Percentiles rank a stretch among this genome's conserved stretches.
These are phyloP conservation scores for Penicillium parvum DNA, from an alignment of 495 filamentous ascomycete species.

Conservation along the genomic window DNA sequence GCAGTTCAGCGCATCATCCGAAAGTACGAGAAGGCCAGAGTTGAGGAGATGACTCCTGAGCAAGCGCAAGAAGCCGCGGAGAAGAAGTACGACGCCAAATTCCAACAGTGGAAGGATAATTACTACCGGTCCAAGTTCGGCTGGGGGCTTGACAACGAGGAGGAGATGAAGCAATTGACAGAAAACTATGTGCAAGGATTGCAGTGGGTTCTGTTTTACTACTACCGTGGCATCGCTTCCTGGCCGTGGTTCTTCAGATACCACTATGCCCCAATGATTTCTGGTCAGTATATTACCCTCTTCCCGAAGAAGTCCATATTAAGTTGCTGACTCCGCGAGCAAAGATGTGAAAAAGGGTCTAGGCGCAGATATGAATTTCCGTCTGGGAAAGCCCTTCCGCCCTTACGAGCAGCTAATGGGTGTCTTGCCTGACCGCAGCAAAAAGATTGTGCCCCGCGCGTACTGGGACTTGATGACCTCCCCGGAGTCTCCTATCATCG, in stretches of 20 bases:
- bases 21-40: constrained; percentile 83
- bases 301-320: background rate
- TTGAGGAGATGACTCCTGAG: constrained; percentile 73
- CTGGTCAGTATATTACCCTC: constrained; percentile 52
- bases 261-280: constrained; percentile 97
- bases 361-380: constrained; percentile 84
- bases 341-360: constrained; percentile 81
- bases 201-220: constrained; percentile 98
- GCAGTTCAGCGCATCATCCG: constrained; percentile 80
- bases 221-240: constrained; percentile 92
- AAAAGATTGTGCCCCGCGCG: constrained; percentile 82
- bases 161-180: constrained; percentile 74
- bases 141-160: constrained; percentile 80
- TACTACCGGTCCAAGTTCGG: constrained; percentile 90
- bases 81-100: constrained; percentile 79
- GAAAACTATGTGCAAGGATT: constrained; percentile 98
- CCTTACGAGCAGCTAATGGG: constrained; percentile 98
- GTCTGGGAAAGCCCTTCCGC: constrained; percentile 86
- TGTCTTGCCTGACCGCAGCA: constrained; percentile 93
- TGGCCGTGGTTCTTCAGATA: constrained; percentile 99
- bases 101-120: constrained; percentile 84
- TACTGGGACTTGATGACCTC: constrained; percentile 94
- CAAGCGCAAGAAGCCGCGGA: constrained; percentile 74
- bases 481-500: constrained; percentile 87
- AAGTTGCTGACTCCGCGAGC: constrained; percentile 9